Conservation (phyloP, 2,329 filamentous ascomycete species). For the Calonectria pauciramosa region DNA sequence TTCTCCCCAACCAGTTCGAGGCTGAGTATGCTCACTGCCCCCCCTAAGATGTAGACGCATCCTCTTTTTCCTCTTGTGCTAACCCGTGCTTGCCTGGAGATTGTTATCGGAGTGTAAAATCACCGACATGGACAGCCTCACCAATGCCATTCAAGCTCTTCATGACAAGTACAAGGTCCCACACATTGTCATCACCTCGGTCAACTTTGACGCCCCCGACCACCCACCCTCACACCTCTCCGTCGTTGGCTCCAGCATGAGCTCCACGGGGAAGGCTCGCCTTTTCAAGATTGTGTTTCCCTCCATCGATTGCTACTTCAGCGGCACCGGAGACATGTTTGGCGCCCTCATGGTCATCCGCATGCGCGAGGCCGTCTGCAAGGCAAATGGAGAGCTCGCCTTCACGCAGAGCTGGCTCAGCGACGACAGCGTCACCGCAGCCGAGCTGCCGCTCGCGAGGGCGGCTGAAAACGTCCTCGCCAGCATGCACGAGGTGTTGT, state of each 20-base stretch:
- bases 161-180: conserved; percentile 84
- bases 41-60: background rate
- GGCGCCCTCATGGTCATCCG: conserved; percentile 90
- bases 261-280: conserved; percentile 75
- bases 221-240: conserved; percentile 69
- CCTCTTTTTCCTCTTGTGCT: background rate
- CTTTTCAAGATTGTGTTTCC: conserved; percentile 91
- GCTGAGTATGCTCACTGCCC: conserved; percentile 77
- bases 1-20: conserved; percentile 97
- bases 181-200: conserved; percentile 93
- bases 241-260: conserved; percentile 83
- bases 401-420: conserved; percentile 79
- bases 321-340: conserved; percentile 98
- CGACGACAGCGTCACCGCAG: conserved; percentile 76
- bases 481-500: conserved; percentile 90
- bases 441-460: conserved; percentile 84
- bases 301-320: conserved; percentile 92
- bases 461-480: conserved; percentile 90
- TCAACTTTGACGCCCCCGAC: conserved; percentile 74
- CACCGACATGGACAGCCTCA: conserved; percentile 78
- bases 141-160: conserved; percentile 80
- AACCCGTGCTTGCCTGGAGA: conserved; percentile 58
- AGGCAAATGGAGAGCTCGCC: conserved; percentile 60
- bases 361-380: conserved; percentile 82
- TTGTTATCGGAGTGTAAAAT: conserved; percentile 89